Conservation (phyloP, 2,329 filamentous ascomycete genomes). For the Stagonosporopsis rhizophila region DNA sequence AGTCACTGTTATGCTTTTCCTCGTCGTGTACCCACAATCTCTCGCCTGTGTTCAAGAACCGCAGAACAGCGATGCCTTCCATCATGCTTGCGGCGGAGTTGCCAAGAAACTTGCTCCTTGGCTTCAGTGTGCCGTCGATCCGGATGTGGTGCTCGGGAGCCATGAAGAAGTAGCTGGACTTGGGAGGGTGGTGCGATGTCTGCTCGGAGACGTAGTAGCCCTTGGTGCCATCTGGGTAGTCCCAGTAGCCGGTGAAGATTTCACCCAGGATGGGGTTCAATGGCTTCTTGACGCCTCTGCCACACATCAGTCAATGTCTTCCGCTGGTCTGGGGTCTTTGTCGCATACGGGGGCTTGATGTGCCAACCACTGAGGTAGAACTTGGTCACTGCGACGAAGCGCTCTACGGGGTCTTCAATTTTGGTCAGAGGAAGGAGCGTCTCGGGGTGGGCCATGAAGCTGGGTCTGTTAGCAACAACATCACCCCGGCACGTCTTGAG, state of each 20-base stretch:
- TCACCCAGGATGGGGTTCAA: slow-evolving; percentile 96
- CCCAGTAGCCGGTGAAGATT: slow-evolving; percentile 95
- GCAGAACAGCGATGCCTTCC: slow-evolving; percentile 92
- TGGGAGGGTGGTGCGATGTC: slow-evolving; percentile 96
- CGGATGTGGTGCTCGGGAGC: slow-evolving; percentile 91
- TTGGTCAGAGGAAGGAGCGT: slow-evolving; percentile 86
- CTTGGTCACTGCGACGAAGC: slow-evolving; percentile 95
- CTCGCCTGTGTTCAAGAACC: slow-evolving; percentile 83
- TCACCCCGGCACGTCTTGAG: not conserved
- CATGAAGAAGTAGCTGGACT: slow-evolving; percentile 99
- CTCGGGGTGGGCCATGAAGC: slow-evolving; percentile 99
- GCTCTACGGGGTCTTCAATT: slow-evolving; percentile 85
- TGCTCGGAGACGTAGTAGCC: slow-evolving; percentile 98
- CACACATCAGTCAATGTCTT: slow-evolving; percentile 35
- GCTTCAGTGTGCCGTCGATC: slow-evolving; percentile 94
- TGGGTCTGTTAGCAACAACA: slow-evolving; percentile 52
- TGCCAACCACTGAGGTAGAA: slow-evolving; percentile 99
- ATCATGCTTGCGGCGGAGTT: slow-evolving; percentile 98
- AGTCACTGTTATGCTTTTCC: slow-evolving; percentile 7
- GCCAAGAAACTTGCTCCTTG: slow-evolving; percentile 90
- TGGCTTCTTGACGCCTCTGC: slow-evolving; percentile 95
- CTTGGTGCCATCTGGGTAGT: slow-evolving; percentile 80
- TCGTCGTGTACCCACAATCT: slow-evolving; percentile 72
- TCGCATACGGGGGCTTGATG: slow-evolving; percentile 88
- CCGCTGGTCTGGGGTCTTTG: slow-evolving; percentile 2